Evolutionary conservation across 345 rosid species (phyloP).

Genomic region (Brassica nigra): DNA sequence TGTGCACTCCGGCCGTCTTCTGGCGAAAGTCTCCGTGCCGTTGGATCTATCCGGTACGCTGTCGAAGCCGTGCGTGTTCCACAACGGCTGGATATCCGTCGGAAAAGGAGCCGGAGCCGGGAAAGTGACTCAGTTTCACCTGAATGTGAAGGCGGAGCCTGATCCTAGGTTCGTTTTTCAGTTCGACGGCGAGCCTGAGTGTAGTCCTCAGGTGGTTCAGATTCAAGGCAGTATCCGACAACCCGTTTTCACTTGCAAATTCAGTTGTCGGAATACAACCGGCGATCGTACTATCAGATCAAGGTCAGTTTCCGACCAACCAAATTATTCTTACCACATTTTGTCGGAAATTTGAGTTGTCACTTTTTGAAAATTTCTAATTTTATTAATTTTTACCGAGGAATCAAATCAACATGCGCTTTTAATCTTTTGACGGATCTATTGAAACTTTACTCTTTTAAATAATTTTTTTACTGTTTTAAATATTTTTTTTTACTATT

Average conservation of each 20-base stretch:
- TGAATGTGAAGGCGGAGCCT: conserved; percentile 81
- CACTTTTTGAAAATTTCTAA: background rate
- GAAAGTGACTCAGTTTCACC: conserved; percentile 66
- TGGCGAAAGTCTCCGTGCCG: conserved; percentile 76
- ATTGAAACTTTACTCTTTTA: conserved; percentile 30
- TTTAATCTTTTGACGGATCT: background rate
- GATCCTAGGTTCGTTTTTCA: conserved; percentile 96
- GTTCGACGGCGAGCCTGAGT: conserved; percentile 95
- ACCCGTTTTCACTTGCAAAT: conserved; percentile 94
- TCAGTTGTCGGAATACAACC: conserved; percentile 64
- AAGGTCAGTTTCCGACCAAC: conserved; percentile 50
- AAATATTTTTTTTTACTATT: background rate
- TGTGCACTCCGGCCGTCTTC: conserved; percentile 62
- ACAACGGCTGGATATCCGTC: conserved; percentile 70
- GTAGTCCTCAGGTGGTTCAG: conserved; percentile 93
- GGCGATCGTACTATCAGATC: conserved; percentile 70
- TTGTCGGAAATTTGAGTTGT: conserved; percentile 8
- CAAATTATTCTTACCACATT: conserved; percentile 1
- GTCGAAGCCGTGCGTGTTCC: conserved; percentile 58
- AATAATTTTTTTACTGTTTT: background rate
- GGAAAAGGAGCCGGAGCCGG: conserved; percentile 54
- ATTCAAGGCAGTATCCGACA: conserved; percentile 81
- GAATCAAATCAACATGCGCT: conserved; percentile 21
- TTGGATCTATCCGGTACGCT: conserved; percentile 70
- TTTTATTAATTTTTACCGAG: background rate